phyloP scores from a whole-genome alignment of 148 eudicot genomes.

The Spergularia marina region DNA sequence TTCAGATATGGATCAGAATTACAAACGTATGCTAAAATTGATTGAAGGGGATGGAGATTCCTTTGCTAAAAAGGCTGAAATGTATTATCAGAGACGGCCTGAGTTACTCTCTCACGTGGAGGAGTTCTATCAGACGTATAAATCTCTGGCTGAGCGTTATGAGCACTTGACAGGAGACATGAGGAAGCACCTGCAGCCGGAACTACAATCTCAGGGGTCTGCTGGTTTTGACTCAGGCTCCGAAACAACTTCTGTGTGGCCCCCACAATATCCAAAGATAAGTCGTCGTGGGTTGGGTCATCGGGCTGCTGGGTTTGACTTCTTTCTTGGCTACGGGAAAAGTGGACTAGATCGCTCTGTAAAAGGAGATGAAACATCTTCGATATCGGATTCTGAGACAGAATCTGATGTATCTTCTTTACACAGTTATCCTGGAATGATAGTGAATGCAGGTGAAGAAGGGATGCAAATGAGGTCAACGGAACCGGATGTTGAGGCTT shows the following conservation, averaged over 20 bases:
- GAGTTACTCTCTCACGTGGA: slow-evolving; percentile 69
- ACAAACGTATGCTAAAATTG: slow-evolving; percentile 65
- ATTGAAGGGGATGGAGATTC: slow-evolving; percentile 93
- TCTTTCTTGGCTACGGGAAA: slow-evolving; percentile 68
- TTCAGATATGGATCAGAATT: slow-evolving; percentile 71
- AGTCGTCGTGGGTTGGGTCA: slow-evolving; percentile 55
- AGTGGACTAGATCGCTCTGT: slow-evolving; percentile 50
- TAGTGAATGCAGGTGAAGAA: slow-evolving; percentile 42
- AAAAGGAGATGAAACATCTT: slow-evolving; percentile 67
- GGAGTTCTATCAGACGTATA: slow-evolving; percentile 76
- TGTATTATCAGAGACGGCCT: slow-evolving; percentile 85
- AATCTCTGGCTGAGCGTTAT: slow-evolving; percentile 80
- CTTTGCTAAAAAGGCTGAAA: slow-evolving; percentile 78
- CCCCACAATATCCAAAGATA: slow-evolving; percentile 46
- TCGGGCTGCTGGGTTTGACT: slow-evolving; percentile 89
- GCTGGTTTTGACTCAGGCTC: slow-evolving; percentile 55
- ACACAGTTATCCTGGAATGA: slow-evolving; percentile 42
- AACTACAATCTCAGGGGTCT: slow-evolving; percentile 65
- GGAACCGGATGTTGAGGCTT: slow-evolving; percentile 58
- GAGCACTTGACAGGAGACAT: slow-evolving; percentile 72
- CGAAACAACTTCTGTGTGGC: slow-evolving; percentile 40
- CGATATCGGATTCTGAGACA: slow-evolving; percentile 64
- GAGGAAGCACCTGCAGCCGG: slow-evolving; percentile 53
- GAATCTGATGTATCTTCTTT: slow-evolving; percentile 82
- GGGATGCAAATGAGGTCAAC: slow-evolving; percentile 42